Evolutionary conservation across 2,329 filamentous ascomycete species (phyloP).

Genomic region (Chrysoporthe deuterocubensis): DNA sequence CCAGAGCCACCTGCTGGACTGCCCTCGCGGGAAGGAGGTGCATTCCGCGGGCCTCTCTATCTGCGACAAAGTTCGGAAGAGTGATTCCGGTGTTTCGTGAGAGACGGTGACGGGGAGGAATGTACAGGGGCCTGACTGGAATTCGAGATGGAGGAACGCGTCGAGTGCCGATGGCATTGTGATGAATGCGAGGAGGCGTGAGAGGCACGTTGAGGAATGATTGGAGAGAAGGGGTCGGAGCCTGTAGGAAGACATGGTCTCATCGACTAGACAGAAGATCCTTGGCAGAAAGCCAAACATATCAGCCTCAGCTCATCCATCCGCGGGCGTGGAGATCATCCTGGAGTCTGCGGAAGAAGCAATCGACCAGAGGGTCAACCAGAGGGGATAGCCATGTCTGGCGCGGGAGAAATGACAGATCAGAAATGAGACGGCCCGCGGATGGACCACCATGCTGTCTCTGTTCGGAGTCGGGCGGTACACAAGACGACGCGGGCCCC

Average conservation of each 20-base stretch:
- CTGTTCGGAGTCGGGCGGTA: not conserved
- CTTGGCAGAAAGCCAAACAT: conserved; percentile 19
- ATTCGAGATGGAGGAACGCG: not conserved
- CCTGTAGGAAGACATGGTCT: conserved; percentile 6
- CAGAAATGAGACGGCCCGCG: conserved; percentile 13
- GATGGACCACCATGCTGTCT: conserved; percentile 2
- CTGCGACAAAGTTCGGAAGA: conserved; percentile 4
- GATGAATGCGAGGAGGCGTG: conserved; percentile 7
- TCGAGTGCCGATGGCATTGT: not conserved
- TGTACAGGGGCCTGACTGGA: not conserved
- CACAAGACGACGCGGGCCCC: not conserved
- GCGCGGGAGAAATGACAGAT: conserved; percentile 24
- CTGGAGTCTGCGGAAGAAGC: conserved; percentile 8
- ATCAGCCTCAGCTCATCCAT: conserved; percentile 8
- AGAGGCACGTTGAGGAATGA: conserved; percentile 27
- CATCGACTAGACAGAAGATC: conserved; percentile 6
- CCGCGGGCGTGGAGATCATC: not conserved
- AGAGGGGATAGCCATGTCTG: not conserved
- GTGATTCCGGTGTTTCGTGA: not conserved
- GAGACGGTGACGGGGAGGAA: not conserved
- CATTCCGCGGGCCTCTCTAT: not conserved
- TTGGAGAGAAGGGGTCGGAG: conserved; percentile 21
- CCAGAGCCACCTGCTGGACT: not conserved
- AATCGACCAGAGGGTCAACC: not conserved
- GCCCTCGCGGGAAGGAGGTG: not conserved